Evolutionary conservation across 2,329 filamentous ascomycete genomes (phyloP).

Genomic region (Sporothrix schenckii): DNA sequence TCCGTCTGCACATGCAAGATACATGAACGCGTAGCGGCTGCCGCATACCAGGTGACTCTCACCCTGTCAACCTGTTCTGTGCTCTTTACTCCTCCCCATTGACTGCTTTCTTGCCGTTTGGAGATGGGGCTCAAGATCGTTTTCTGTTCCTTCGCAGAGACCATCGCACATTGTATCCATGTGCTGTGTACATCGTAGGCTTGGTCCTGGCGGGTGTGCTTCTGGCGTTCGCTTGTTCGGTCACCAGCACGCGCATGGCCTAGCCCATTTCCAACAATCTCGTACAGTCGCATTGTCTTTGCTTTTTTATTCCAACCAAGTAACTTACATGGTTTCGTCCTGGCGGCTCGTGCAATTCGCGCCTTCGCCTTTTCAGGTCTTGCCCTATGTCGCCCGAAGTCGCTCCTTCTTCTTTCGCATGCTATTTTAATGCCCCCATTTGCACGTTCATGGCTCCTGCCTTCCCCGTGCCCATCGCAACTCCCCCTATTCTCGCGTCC

Average conservation of each 20-base stretch:
- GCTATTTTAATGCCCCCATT: not conserved
- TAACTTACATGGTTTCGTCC: not conserved
- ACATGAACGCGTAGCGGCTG: not conserved
- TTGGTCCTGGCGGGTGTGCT: not conserved
- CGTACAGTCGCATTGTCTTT: not conserved
- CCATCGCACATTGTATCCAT: not conserved
- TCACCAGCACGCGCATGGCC: not conserved
- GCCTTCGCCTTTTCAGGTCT: constrained; percentile 13
- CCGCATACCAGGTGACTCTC: not conserved
- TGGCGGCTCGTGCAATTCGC: constrained; percentile 10
- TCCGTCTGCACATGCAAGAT: too few species aligned
- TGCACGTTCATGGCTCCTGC: constrained; percentile 2
- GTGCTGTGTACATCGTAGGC: too few species aligned
- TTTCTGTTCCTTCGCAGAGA: not conserved
- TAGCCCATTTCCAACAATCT: not conserved
- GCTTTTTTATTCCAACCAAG: not conserved
- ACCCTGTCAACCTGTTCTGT: not conserved
- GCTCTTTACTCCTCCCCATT: not conserved
- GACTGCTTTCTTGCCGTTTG: constrained; percentile 8
- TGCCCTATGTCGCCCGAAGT: not conserved
- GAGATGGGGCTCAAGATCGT: not conserved
- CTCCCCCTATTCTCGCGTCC: not conserved
- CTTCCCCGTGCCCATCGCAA: not conserved
- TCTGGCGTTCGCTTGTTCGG: not conserved
- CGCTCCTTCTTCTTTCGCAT: constrained; percentile 4